Base-by-base conservation (phyloP, 1,139 yeast species). In the Ashbya aceris region DNA sequence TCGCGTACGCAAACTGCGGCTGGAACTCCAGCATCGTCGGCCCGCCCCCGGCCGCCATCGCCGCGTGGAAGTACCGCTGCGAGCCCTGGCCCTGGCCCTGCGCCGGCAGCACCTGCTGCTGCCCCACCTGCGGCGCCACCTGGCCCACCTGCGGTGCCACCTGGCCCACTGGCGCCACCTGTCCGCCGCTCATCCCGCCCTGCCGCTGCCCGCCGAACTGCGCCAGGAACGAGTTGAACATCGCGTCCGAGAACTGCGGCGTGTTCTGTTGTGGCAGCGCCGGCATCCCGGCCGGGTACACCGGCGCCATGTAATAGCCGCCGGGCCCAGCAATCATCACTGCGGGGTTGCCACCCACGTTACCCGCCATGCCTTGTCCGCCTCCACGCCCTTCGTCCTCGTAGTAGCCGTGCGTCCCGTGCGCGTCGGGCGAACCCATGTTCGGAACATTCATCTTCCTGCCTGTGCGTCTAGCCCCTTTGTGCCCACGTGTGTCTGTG, bases 1-100 rank as follows among this genome's bases (percentile, higher is more conserved):
- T 43, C 23, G 45, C 37, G 8, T 37, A 36, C 33, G 40, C 43
- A 27, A 47, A 40, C 31, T 31, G 33, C 23, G 44, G 44, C 34
- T 41, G 44, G 37, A 34, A 34, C 37, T 54, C 59, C 46, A 53
- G 38, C 54, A 54, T 45, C 7, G 53, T 39, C 17, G 52, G 49
- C 12, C 37, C 37, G 13, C 37, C 37, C 27, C 29, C 37, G 4
- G 37, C 27, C 10, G 55, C 45, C 45, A 48, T 43, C 31, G 45
- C 51, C 38, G 47, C 52, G 39, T 54, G 57, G 31, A 53, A 55
- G 44, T 49, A 55, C 39, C 58, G 47, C 40, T 55, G 59, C 8
- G 49, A 44, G 29, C 27, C 27, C 9, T 39, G 39, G 12, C 43
- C 44, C 31, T 36, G 34, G 13, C 45, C 45, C 33, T 38, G 37